Base-by-base conservation (phyloP, 2,329 filamentous ascomycete species). In the Sphaerulina musiva region DNA sequence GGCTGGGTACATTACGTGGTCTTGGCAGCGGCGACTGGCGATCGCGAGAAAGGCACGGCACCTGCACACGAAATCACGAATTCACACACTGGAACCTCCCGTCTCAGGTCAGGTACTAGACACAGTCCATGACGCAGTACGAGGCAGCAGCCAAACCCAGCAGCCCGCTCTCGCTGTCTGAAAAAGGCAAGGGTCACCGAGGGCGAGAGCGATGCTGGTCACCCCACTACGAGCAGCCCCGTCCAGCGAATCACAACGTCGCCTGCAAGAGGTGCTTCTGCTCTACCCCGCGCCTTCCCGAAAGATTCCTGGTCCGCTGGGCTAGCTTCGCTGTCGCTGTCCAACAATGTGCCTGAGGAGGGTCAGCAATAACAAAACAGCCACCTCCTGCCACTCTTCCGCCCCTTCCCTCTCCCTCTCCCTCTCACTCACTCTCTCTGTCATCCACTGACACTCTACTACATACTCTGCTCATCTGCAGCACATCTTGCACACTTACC, bases 111-210 rank as follows among this genome's bases (percentile, higher is more conserved):
- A 17, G 14, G 14, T 17, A 17, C 14, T 17, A 17, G 14, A 17
- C 14, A 17, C 26, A 36, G 31, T 47, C 14, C 45, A 20, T 7
- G 20, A 47, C 45, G 17, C 7, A 42, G 14, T 1, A 17, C 14
- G n/a, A n/a, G n/a, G n/a, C n/a, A n/a, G n/a, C n/a, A n/a, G n/a
- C 14, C 1, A 17, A 17, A 17, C 14, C 14, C 7, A 42, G 40
- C 40, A 34, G 6, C 7, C 48, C 39, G 39, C 39, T 39, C 48
- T 50, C 48, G 48, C 48, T 50, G 48, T 10, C 11, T 20, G n/a
- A 50, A 50, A 50, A 12, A 31, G 48, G 48, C 26, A 50, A 34
- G 48, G 14, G 48, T 38, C 36, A 50, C 48, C 48, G 48, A 50
- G 48, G 48, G n/a, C 41, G 48, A 50, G 32, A 34, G 32, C 40